Percentiles rank a stretch among this genome's conserved stretches.
Conservation (phyloP, 306 rosid genomes). For the Lathyrus oleraceus region DNA sequence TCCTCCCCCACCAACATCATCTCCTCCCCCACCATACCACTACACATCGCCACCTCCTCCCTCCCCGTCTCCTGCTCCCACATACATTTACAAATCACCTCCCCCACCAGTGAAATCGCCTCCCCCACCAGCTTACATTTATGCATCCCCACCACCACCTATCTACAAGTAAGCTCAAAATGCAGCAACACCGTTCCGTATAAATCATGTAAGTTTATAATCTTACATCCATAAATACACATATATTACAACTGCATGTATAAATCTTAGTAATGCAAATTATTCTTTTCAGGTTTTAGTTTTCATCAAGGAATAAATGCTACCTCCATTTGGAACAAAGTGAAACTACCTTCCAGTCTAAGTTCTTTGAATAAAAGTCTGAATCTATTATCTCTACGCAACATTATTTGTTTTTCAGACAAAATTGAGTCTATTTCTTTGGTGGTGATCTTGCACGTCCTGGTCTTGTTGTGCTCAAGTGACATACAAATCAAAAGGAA, state of each 20-base stretch:
- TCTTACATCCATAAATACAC: neutral
- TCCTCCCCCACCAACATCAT: slow-evolving; percentile 58
- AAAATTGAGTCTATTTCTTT: slow-evolving; percentile 45
- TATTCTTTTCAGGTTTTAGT: slow-evolving; percentile 62
- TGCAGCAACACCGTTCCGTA: slow-evolving; percentile 9
- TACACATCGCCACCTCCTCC: slow-evolving; percentile 44
- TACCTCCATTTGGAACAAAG: slow-evolving; percentile 49
- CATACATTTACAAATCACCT: slow-evolving; percentile 52
- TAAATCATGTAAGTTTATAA: slow-evolving; percentile 63
- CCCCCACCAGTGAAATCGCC: slow-evolving; percentile 49
- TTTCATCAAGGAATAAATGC: slow-evolving; percentile 66
- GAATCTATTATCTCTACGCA: slow-evolving; percentile 32
- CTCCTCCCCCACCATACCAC: slow-evolving; percentile 43
- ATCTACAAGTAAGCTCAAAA: slow-evolving; percentile 43
- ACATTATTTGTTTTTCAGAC: slow-evolving; percentile 43
- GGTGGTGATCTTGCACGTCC: slow-evolving; percentile 55
- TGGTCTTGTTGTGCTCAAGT: slow-evolving; percentile 48
- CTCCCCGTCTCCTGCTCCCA: slow-evolving; percentile 42
- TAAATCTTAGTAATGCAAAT: slow-evolving; percentile 21
- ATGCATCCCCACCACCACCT: slow-evolving; percentile 70
- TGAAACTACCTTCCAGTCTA: slow-evolving; percentile 54
- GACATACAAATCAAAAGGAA: slow-evolving; percentile 42
- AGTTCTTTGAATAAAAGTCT: slow-evolving; percentile 62
- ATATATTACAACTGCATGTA: neutral
- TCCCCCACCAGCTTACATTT: slow-evolving; percentile 59